A percentile compares a stretch with the other conserved stretches of the same genome.
Conservation (phyloP, 2,329 filamentous ascomycete genomes). For the Fusarium armeniacum region DNA sequence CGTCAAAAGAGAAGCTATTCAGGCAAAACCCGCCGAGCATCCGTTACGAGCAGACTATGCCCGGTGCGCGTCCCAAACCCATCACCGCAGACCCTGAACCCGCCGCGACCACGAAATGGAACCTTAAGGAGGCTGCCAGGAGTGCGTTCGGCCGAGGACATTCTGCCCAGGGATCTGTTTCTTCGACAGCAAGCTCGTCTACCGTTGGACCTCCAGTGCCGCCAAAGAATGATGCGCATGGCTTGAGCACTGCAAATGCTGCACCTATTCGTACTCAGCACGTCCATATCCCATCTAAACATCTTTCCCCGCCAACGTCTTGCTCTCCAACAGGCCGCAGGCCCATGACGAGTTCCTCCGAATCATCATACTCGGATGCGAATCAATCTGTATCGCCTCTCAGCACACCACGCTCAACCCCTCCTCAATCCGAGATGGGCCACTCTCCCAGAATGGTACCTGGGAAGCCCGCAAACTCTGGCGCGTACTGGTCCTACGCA, state of each 20-base stretch:
- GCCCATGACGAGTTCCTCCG: constrained; percentile 53
- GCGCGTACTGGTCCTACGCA: constrained; percentile 44
- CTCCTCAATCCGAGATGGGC: constrained; percentile 58
- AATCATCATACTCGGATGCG: constrained; percentile 58
- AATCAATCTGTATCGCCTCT: constrained; percentile 54
- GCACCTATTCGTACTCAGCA: constrained; percentile 14
- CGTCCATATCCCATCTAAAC: constrained; percentile 20
- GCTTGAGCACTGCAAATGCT: not conserved
- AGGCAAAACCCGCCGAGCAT: constrained; percentile 48
- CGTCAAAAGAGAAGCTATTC: constrained; percentile 33
- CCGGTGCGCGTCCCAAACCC: constrained; percentile 43
- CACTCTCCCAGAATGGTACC: constrained; percentile 40
- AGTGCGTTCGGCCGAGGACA: constrained; percentile 50
- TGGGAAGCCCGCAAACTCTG: constrained; percentile 26
- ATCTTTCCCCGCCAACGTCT: constrained; percentile 13
- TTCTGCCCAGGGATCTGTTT: constrained; percentile 30
- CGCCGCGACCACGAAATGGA: constrained; percentile 49
- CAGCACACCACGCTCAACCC: constrained; percentile 59
- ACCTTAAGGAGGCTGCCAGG: constrained; percentile 55
- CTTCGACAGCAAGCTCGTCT: constrained; percentile 34
- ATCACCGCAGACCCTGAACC: constrained; percentile 38
- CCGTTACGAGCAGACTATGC: constrained; percentile 48
- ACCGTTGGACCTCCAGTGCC: constrained; percentile 30
- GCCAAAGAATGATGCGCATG: constrained; percentile 1
- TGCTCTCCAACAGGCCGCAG: constrained; percentile 23